Base-by-base conservation (phyloP, 1,284 basidiomycete genomes). In the Cutaneotrichosporon dermatis region DNA sequence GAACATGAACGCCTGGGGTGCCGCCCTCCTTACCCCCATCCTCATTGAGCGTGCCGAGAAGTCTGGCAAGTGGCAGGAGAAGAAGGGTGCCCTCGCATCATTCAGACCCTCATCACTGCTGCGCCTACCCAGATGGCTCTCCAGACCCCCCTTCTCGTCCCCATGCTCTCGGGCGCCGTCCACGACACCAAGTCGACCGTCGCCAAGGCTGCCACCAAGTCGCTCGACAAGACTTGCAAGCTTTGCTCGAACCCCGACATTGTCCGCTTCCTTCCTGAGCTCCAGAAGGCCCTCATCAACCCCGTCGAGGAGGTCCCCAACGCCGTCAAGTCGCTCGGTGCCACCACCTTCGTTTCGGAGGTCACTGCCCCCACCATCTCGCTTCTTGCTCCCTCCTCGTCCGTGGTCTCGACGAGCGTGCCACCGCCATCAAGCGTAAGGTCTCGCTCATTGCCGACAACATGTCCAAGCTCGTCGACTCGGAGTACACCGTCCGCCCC, bases 181-280 rank as follows among this genome's bases (percentile, higher is more conserved):
- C 98, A 94, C 94, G 96, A 99, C 82, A 99, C 96, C 82, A 99
- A 99, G 85, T 86, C 91, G 65, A 94, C 98, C 70, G 96, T 99
- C 79, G 97, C 98, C 88, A 99, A 65, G 58, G 57, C 58, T 25
- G 60, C 60, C 51, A 63, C 60, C 59, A 40, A 55, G 16, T 55
- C 57, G 15, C 57, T 63, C 34, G 54, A 54, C 49, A 59, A 59
- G 56, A 48, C 57, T 34, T 53, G 52, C 43, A 97, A 85, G 73
- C 84, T 97, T 71, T 86, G 98, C 71, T 93, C 93, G 72, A 99
- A 99, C 90, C 98, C 98, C 88, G 95, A 99, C 63, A 76, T 78
- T 64, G 75, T 86, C 85, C 89, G 78, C 79, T 94, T 94, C 84
- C 93, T 96, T 84, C 95, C 94, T 68, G 94, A 93, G 75, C 86